Evolutionary conservation across 2,329 filamentous ascomycete genomes (phyloP).

Genomic region (Hypoxylon sp.): DNA sequence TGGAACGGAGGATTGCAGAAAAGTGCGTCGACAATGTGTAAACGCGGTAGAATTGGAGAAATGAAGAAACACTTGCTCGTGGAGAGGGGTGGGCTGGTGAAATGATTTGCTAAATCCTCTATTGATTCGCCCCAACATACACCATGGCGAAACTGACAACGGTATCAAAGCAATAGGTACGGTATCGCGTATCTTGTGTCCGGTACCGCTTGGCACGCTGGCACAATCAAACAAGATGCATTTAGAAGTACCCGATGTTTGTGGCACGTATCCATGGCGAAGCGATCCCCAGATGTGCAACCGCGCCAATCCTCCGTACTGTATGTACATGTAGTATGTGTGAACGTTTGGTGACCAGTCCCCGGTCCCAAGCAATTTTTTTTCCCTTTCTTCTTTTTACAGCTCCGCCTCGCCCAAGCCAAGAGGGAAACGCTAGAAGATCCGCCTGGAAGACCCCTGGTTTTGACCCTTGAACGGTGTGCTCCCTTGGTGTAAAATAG

Average conservation of each 20-base stretch:
- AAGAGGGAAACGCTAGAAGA: slow-evolving; percentile 35
- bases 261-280: slow-evolving; percentile 25
- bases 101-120: slow-evolving; percentile 32
- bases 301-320: slow-evolving; percentile 2
- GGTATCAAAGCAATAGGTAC: slow-evolving; percentile 16
- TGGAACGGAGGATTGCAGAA: slow-evolving; percentile 8
- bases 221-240: not conserved
- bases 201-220: slow-evolving; percentile 12
- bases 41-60: slow-evolving; percentile 15
- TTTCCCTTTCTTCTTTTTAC: slow-evolving; percentile 13
- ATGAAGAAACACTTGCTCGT: slow-evolving; percentile 8
- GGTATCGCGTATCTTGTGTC: slow-evolving; percentile 5
- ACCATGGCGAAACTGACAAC: slow-evolving; percentile 26
- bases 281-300: slow-evolving; percentile 34
- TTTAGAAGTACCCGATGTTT: slow-evolving; percentile 22
- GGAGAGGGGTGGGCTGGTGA: slow-evolving; percentile 31
- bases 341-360: slow-evolving; percentile 1
- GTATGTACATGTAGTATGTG: not conserved
- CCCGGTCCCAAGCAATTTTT: slow-evolving; percentile 4
- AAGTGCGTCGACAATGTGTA: slow-evolving; percentile 19
- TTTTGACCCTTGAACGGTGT: slow-evolving; percentile 15
- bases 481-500: slow-evolving; percentile 21
- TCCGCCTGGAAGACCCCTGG: slow-evolving; percentile 41
- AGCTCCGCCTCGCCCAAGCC: slow-evolving; percentile 36
- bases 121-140: slow-evolving; percentile 25